phyloP scores from a whole-genome alignment of 331 rosid genomes.

The Spiraea crenata region DNA sequence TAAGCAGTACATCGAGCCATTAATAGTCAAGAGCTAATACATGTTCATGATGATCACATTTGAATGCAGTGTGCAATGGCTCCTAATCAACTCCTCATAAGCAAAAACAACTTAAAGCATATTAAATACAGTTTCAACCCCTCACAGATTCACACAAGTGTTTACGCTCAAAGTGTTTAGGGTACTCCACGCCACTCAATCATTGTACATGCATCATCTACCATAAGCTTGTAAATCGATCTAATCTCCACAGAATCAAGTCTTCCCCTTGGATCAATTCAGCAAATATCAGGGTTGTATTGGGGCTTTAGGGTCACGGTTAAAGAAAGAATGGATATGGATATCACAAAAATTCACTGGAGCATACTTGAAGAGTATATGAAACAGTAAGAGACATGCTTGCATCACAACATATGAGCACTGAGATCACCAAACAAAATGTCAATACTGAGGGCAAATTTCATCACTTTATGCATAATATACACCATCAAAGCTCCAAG shows the following conservation, averaged over 20 bases:
- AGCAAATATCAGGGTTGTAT: neutral
- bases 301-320: no score
- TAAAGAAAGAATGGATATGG: neutral
- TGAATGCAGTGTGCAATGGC: neutral
- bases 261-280: neutral
- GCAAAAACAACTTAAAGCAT: neutral
- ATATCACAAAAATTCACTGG: neutral
- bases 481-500: neutral
- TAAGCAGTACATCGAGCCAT: neutral
- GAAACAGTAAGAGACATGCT: neutral
- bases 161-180: neutral
- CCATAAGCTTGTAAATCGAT: neutral
- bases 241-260: neutral
- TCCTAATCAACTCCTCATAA: neutral
- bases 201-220: neutral
- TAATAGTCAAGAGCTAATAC: neutral
- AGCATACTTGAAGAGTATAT: neutral
- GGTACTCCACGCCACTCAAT: neutral
- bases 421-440: neutral
- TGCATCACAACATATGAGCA: neutral
- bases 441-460: neutral
- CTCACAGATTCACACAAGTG: neutral
- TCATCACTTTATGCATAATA: neutral
- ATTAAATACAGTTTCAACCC: neutral
- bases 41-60: neutral